These are phyloP conservation scores for Xylariomycetidae sp. DNA, from an alignment of 2,329 filamentous ascomycete species.

Conservation along the genomic window DNA sequence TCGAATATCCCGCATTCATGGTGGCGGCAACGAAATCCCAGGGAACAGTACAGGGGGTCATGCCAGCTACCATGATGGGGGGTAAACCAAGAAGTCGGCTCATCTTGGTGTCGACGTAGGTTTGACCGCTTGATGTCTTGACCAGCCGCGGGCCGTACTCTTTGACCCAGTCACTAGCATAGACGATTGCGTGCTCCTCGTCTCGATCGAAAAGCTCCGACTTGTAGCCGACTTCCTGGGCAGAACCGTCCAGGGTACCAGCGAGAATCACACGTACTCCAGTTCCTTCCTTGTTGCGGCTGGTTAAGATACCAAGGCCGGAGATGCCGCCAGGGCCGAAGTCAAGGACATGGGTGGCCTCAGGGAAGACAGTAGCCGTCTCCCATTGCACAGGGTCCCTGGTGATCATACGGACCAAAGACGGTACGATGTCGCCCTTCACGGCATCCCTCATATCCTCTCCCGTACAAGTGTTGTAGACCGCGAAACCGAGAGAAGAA, in stretches of 20 bases:
- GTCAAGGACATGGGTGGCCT: slow-evolving; percentile 90
- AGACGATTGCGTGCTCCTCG: slow-evolving; percentile 89
- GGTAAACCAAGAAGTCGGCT: slow-evolving; percentile 78
- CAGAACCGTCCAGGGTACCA: slow-evolving; percentile 85
- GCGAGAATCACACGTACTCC: slow-evolving; percentile 95
- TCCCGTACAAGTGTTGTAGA: slow-evolving; percentile 86
- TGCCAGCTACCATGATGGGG: slow-evolving; percentile 85
- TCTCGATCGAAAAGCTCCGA: slow-evolving; percentile 96
- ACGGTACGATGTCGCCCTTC: slow-evolving; percentile 74
- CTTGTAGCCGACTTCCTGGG: slow-evolving; percentile 93
- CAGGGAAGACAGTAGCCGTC: slow-evolving; percentile 82
- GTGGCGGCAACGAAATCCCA: slow-evolving; percentile 90
- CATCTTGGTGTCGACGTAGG: slow-evolving; percentile 96
- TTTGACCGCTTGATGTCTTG: slow-evolving; percentile 82
- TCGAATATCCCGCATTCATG: slow-evolving; percentile 93
- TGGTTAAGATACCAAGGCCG: slow-evolving; percentile 89
- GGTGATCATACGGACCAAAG: slow-evolving; percentile 87
- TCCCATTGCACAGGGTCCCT: slow-evolving; percentile 95
- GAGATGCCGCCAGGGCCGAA: slow-evolving; percentile 97
- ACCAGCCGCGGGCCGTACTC: slow-evolving; percentile 90
- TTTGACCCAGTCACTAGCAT: slow-evolving; percentile 95
- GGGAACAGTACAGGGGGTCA: slow-evolving; percentile 84
- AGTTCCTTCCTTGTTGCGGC: slow-evolving; percentile 98
- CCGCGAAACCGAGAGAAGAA: slow-evolving; percentile 69
- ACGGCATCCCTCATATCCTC: slow-evolving; percentile 70